phyloP scores from a whole-genome alignment of 192 early-diverging fungal species.

The Irineochytrium annulatum region DNA sequence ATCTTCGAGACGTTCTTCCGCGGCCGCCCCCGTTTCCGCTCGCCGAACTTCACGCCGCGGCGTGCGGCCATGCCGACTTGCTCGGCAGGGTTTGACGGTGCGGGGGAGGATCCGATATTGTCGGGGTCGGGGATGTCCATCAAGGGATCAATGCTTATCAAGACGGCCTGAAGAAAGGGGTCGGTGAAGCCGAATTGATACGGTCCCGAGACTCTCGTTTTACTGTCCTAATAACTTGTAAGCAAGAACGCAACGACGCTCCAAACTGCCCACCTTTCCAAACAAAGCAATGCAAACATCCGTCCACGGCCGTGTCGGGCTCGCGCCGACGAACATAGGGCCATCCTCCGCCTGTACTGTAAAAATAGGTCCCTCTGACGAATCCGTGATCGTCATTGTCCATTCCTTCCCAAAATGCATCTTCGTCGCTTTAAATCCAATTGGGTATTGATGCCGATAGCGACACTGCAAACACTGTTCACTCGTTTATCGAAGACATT shows the following conservation, averaged over 20 bases:
- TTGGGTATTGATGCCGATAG: conserved; percentile 26
- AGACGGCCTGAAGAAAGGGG: conserved; percentile 22
- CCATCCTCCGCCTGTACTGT: conserved; percentile 13
- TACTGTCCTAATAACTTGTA: conserved; percentile 9
- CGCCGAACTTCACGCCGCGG: background rate
- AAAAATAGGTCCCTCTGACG: conserved; percentile 20
- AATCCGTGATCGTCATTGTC: conserved; percentile 28
- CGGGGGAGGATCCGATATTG: background rate
- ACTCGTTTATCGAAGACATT: background rate
- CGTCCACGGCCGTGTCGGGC: conserved; percentile 24
- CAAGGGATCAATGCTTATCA: background rate
- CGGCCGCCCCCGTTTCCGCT: background rate
- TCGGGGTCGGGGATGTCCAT: background rate
- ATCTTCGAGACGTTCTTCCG: background rate
- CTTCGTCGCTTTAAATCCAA: conserved; percentile 25
- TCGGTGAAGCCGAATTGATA: conserved; percentile 27
- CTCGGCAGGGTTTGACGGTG: background rate
- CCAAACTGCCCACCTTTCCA: conserved; percentile 9
- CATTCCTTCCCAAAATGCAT: conserved; percentile 23
- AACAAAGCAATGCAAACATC: conserved; percentile 16
- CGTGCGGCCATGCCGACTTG: background rate
- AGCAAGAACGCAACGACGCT: background rate
- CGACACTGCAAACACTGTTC: conserved; percentile 7
- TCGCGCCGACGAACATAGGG: conserved; percentile 14
- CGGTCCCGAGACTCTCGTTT: conserved; percentile 22